Percentiles rank a stretch among this genome's conserved stretches.
Evolutionary conservation across 768 basidiomycete genomes (phyloP).

Genomic region (Termitomyces sp.): DNA sequence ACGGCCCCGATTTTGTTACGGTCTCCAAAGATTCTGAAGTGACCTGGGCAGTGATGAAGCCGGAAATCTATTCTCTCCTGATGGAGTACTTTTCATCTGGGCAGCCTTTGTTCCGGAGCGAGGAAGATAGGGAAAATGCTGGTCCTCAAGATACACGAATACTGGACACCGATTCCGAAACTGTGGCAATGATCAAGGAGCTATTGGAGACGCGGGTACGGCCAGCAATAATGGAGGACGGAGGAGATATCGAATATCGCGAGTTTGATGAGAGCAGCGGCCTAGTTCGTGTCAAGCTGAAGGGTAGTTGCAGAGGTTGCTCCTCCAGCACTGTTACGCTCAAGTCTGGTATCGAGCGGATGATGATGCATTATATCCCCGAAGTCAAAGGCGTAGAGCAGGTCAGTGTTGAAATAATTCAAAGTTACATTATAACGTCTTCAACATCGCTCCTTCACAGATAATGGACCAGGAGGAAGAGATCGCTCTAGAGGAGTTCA

Average conservation of each 20-base stretch:
- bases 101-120: slow-evolving; percentile 78
- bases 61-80: slow-evolving; percentile 91
- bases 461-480: slow-evolving; percentile 87
- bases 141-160: slow-evolving; percentile 94
- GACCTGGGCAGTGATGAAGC: slow-evolving; percentile 89
- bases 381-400: slow-evolving; percentile 92
- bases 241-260: slow-evolving; percentile 95
- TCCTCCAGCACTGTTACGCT: slow-evolving; percentile 91
- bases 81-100: slow-evolving; percentile 99
- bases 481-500: slow-evolving; percentile 84
- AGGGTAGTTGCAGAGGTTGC: slow-evolving; percentile 97
- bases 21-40: slow-evolving; percentile 88
- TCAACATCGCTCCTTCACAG: slow-evolving; percentile 37
- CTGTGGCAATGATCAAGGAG: slow-evolving; percentile 99
- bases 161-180: slow-evolving; percentile 91
- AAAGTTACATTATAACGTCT: background rate
- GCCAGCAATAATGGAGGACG: slow-evolving; percentile 98
- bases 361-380: slow-evolving; percentile 99
- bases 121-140: slow-evolving; percentile 73
- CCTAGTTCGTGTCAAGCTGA: slow-evolving; percentile 83
- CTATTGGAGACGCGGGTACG: slow-evolving; percentile 91
- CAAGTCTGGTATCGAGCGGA: slow-evolving; percentile 95
- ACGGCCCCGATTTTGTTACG: slow-evolving; percentile 97
- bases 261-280: slow-evolving; percentile 83
- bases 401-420: slow-evolving; percentile 36